Conservation (phyloP, 768 basidiomycete genomes). For the Xerocomellus dryophilus region DNA sequence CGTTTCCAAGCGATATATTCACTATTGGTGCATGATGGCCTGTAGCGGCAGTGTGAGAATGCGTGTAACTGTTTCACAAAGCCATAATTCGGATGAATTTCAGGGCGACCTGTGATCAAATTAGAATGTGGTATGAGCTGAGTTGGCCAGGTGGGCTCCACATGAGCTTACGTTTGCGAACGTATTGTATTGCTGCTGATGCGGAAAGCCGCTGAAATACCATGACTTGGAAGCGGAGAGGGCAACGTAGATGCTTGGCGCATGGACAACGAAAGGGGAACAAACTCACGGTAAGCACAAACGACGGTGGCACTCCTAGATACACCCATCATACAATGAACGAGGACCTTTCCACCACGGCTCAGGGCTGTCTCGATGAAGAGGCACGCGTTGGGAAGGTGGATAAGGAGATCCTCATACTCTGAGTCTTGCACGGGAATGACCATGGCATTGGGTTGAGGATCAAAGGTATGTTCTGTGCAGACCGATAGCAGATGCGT, state of each 20-base stretch:
- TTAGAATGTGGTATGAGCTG: constrained; percentile 11
- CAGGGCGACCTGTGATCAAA: constrained; percentile 34
- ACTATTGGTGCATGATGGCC: constrained; percentile 39
- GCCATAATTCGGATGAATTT: constrained; percentile 41
- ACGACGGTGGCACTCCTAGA: constrained; percentile 65
- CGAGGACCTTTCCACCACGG: constrained; percentile 54
- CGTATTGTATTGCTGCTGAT: constrained; percentile 44
- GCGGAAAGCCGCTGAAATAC: constrained; percentile 41
- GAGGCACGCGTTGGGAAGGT: constrained; percentile 53
- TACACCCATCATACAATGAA: constrained; percentile 73
- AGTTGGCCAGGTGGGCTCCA: background rate
- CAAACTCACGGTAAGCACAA: constrained; percentile 49
- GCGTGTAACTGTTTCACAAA: constrained; percentile 59
- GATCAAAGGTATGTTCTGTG: constrained; percentile 46
- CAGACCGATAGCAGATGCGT: constrained; percentile 60
- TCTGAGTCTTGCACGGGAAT: constrained; percentile 44
- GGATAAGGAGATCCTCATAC: constrained; percentile 58
- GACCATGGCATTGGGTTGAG: constrained; percentile 36
- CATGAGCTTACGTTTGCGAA: constrained; percentile 45
- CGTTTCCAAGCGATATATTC: constrained; percentile 60
- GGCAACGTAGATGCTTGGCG: background rate
- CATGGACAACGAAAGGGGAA: background rate
- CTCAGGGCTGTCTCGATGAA: constrained; percentile 63
- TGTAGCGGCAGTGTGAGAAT: constrained; percentile 51
- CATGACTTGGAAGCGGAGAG: constrained; percentile 43